Base-by-base conservation (phyloP, 768 basidiomycete genomes). In the Neoboletus brunneissimus region DNA sequence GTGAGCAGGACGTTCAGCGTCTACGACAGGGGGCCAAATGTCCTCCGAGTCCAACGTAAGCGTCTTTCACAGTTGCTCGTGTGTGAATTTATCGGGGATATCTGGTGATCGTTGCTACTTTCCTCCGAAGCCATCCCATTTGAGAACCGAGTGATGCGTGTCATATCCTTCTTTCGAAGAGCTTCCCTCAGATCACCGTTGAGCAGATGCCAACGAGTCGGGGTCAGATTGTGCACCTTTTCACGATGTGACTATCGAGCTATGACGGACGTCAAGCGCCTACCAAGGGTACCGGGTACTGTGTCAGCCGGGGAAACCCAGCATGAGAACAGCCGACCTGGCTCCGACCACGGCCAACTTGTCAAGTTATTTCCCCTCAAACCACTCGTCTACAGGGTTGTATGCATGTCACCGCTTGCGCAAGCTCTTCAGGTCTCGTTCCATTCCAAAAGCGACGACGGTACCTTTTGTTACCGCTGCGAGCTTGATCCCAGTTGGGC, bases 401-500 rank as follows among this genome's bases (percentile, higher is more conserved):
- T 15, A 2, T 7, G 20, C 5, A 61, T 67, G 67, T 31, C 55
- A 40, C 65, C 67, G 0, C 65, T 70, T 16, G 38, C 44, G 7
- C 61, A 56, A 13, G 69, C 67, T 4, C 64, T 70, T 31, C 59
- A 64, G 20, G 70, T 69, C 20, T 56, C 54, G 7, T 38, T 62
- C 42, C 48, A 57, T 0, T 64, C 56, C 25, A 48, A 41, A 32
- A 11, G 15, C 11, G 47, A 60, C 1, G 81, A 70, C 7, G 61
- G 60, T 4, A 57, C 54, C 20, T 51, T 25, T 6, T 15, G 27
- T 40, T 71, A 70, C 47, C 38, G 12, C 23, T 68, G 81, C 20
- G 60, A 70, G 25, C 71, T 82, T 32, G 79, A 83, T 56, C 58
- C 73, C 18, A 73, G 75, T 6, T 84, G 82, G 83, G 44, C 68